Evolutionary conservation across 441 rosid genomes (phyloP), one percentile per base, ranked within the genome.

Genomic region (Hura crepitans): DNA sequence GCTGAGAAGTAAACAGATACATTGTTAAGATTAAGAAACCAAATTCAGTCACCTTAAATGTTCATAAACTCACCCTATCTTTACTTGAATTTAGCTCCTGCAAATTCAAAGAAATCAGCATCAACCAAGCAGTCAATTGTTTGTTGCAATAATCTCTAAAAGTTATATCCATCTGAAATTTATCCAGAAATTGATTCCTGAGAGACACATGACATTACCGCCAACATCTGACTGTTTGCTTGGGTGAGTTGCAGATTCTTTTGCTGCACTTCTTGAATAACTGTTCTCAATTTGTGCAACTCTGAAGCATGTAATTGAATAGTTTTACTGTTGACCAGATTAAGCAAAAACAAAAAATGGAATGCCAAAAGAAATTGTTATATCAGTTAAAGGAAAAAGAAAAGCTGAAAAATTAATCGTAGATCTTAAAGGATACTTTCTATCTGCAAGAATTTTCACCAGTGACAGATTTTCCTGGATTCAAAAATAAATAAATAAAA

Each of bases 21-120:
- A 47, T 22, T 31, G 3, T 43, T 6, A 18, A 35, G 17, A 39
- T 25, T 65, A 18, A 35, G 25, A 42, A 22, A 47, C 39, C 53
- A 27, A 69, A 60, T 22, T 69, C 65, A 28, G 54, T 31, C 45
- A 42, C 9, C 18, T 46, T 62, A 15, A 28, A 15, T 30, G 12
- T 45, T 55, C 18, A 69, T 23, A 73, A 70, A 47, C 67, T 31
- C 82, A 85, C 92, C 86, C 76, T 86, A 17, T 85, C 91, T 75
- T 79, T 86, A 25, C 79, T 83, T 28, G 81, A 49, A 75, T 85
- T 85, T 71, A 89, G 80, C 72, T 87, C 94, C 94, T 87, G 89
- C 69, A 75, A 31, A 50, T 46, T 70, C 53, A 67, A 47, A 35
- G 68, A 5, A 25, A 65, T 75, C 68, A 76, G 58, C 31, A 56